Evolutionary conservation across 805 yeast species (phyloP), one percentile per base, ranked within the genome.

Genomic region (Candida wancherniae): DNA sequence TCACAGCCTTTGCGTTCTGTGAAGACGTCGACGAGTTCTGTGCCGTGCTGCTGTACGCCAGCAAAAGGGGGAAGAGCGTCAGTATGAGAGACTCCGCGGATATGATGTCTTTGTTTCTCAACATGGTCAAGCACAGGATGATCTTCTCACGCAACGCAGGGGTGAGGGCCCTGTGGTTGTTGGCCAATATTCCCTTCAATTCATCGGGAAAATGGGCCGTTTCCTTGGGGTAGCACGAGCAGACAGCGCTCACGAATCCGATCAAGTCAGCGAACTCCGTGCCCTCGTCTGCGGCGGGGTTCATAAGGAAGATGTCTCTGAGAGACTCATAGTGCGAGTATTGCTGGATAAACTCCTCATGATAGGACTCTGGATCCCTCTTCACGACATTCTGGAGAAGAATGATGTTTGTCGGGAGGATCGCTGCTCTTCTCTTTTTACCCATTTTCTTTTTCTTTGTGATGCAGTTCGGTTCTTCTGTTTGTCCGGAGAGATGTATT

Each of bases 291-390:
- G 46, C 46, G 4, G 61, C 34, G 1, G 88, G 87, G 55, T 83
- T 83, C 39, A 80, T 62, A 55, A 86, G 63, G 51, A 84, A 85
- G 37, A 92, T 83, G 49, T 90, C 97, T 57, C 95, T 69, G 36
- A 87, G 63, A 3, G 97, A 84, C 53, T 82, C 87, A 58, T 92
- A 92, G 57, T 92, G 97, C 31, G 92, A 75, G 54, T 81, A 86
- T 55, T 92, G 98, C 48, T 87, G 92, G 22, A 82, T 57, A 57
- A 92, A 92, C 58, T 92, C 99, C 58, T 92, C 98, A 37, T 77
- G 77, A 55, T 92, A 92, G 0, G 97, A 88, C 47, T 75, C 83
- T 2, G 98, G 97, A 56, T 92, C 98, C 48, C 97, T 72, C 47
- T 88, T 81, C 7, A 92, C 94, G 42, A 92, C 69, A 57, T 92